Evolutionary conservation across 2,329 filamentous ascomycete genomes (phyloP).

Genomic region (Colletotrichum falcatum): DNA sequence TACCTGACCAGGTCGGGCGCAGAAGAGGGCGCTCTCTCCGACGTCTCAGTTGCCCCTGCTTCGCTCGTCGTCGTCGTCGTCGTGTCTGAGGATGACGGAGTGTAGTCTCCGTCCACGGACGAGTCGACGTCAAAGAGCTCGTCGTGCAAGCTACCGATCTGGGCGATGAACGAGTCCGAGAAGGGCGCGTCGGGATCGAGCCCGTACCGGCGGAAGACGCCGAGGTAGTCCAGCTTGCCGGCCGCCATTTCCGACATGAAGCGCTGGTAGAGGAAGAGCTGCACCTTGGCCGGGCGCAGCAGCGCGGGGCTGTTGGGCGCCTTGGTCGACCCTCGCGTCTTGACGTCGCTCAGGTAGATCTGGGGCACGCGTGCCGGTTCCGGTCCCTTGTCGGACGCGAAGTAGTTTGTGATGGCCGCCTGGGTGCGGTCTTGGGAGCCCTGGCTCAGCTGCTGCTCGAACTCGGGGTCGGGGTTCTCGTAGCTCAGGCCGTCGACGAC

Average conservation of each 20-base stretch:
- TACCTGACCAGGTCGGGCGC: constrained; percentile 58
- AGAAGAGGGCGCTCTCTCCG: constrained; percentile 4
- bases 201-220: constrained; percentile 77
- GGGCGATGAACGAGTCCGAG: constrained; percentile 82
- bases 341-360: constrained; percentile 88
- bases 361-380: constrained; percentile 46
- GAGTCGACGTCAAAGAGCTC: constrained; percentile 67
- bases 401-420: constrained; percentile 56
- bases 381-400: constrained; percentile 49
- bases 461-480: constrained; percentile 77
- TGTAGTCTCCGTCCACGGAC: background rate
- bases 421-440: constrained; percentile 50
- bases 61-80: constrained; percentile 49
- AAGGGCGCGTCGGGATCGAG: constrained; percentile 75
- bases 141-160: constrained; percentile 77
- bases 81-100: constrained; percentile 44
- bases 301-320: constrained; percentile 75
- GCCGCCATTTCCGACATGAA: constrained; percentile 83
- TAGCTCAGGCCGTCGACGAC: constrained; percentile 89
- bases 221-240: constrained; percentile 75
- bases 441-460: constrained; percentile 70
- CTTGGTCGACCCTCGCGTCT: constrained; percentile 77
- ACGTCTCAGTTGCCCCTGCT: constrained; percentile 8
- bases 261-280: constrained; percentile 90
- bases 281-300: constrained; percentile 83